Conservation (phyloP, 202 grass and related monocot genomes). For the Bolboschoenoplectus hybrid region DNA sequence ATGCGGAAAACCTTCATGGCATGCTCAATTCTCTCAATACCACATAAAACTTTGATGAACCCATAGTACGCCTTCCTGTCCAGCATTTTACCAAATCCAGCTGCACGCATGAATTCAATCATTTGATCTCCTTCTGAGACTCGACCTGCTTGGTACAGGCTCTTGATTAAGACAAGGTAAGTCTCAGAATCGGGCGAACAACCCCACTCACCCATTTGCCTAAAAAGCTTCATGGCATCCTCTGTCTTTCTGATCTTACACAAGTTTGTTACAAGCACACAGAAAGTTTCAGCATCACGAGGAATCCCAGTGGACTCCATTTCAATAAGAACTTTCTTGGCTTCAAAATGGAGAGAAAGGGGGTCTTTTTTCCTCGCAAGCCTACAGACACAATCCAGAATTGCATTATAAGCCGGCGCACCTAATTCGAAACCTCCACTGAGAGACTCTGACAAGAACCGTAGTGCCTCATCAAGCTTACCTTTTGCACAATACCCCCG, state of each 20-base stretch:
- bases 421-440: conserved; percentile 76
- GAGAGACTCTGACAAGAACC: conserved; percentile 66
- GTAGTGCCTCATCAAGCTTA: conserved; percentile 78
- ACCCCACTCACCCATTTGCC: conserved; percentile 76
- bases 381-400: conserved; percentile 80
- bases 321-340: conserved; percentile 74
- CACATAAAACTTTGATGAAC: conserved; percentile 94
- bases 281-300: conserved; percentile 66
- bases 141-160: conserved; percentile 84
- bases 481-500: conserved; percentile 82
- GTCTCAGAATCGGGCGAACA: conserved; percentile 88
- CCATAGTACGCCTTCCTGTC: conserved; percentile 87
- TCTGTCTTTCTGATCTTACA: conserved; percentile 91
- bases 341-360: conserved; percentile 60
- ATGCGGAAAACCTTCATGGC: conserved; percentile 89
- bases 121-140: conserved; percentile 89
- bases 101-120: conserved; percentile 86
- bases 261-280: conserved; percentile 80
- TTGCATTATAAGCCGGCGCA: conserved; percentile 67
- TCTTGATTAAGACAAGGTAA: conserved; percentile 73
- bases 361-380: conserved; percentile 81
- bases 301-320: conserved; percentile 85
- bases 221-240: conserved; percentile 77
- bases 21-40: conserved; percentile 94
- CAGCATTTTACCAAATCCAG: conserved; percentile 74